Base-by-base conservation (phyloP, 306 rosid genomes). In the Oxytropis ochrocephala region DNA sequence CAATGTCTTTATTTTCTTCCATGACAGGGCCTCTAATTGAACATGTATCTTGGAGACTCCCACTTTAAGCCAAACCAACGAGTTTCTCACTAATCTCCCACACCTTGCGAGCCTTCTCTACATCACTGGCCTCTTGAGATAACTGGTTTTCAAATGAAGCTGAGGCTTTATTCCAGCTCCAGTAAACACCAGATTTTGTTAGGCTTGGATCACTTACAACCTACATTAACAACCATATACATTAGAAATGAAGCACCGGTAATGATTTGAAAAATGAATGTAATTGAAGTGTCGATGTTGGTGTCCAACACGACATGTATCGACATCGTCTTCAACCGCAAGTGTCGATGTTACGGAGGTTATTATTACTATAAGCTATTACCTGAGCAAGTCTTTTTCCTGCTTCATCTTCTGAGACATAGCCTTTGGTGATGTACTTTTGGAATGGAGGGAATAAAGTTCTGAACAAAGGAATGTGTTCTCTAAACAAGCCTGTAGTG, bases 371-470 rank as follows among this genome's bases (percentile, higher is more conserved):
- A 24, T 24, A 24, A 24, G 29, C 29, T 24, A 24, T 38, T 83
- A 94, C 98, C 97, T 94, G 98, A 68, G 97, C 99, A 44, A 95
- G 95, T 82, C 99, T 87, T 79, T 95, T 91, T 39, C 99, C 99
- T 1, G 99, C 74, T 47, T 95, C 99, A n/a, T 87, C 96, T 78
- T 95, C 99, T 5, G 99, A 95, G 60, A 95, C 99, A 46, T 8
- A 95, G 62, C 99, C 99, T 82, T 91, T 95, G 63, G 99, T 95
- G 59, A 95, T 89, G 87, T 81, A 91, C 89, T 87, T 91, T 33
- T 95, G 99, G 92, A 95, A 95, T 75, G 96, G 96, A 64, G 99
- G 97, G 84, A 95, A 95, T 4, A 95, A 85, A 51, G 86, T 49
- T 69, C 89, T 85, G 89, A 95, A 95, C 89, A 95, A 74, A 19